These are phyloP conservation scores for Suillus hirtellus DNA, from an alignment of 768 basidiomycete species.

Conservation along the genomic window DNA sequence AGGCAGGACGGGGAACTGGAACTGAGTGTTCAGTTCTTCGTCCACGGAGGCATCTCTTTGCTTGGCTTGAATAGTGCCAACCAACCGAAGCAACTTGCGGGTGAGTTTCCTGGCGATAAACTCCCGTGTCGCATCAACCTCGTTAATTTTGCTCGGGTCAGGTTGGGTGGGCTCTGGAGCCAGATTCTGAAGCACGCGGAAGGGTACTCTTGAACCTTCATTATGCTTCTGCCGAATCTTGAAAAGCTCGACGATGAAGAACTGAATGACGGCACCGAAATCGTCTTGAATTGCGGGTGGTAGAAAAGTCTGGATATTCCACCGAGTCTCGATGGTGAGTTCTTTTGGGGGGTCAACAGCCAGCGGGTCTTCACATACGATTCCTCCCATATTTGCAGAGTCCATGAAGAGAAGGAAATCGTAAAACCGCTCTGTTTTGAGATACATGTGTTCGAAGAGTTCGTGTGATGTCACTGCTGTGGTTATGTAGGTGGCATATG, in stretches of 20 bases:
- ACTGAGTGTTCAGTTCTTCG: conserved; percentile 52
- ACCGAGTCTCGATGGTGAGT: conserved; percentile 77
- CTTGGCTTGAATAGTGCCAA: conserved; percentile 62
- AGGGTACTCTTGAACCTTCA: conserved; percentile 62
- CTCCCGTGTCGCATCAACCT: conserved; percentile 65
- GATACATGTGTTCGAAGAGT: conserved; percentile 89
- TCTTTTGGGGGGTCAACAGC: conserved; percentile 69
- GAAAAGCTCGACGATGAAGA: conserved; percentile 85
- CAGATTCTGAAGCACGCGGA: conserved; percentile 67
- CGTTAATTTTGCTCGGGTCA: conserved; percentile 68
- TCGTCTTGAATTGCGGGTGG: conserved; percentile 79
- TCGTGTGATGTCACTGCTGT: conserved; percentile 94
- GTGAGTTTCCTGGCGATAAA: conserved; percentile 84
- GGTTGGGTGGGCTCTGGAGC: conserved; percentile 64
- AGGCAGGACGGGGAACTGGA: conserved; percentile 83
- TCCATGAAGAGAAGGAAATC: conserved; percentile 97
- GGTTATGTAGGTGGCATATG: conserved; percentile 94
- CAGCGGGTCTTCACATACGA: conserved; percentile 80
- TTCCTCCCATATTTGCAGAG: conserved; percentile 84
- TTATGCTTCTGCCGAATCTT: conserved; percentile 66
- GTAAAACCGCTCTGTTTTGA: conserved; percentile 86
- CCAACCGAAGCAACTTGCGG: conserved; percentile 69
- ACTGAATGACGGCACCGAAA: conserved; percentile 71
- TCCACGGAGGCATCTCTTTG: conserved; percentile 61
- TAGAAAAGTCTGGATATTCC: conserved; percentile 92